Evolutionary conservation across 2,329 filamentous ascomycete species (phyloP).

Genomic region (Thielaviopsis euricoi): DNA sequence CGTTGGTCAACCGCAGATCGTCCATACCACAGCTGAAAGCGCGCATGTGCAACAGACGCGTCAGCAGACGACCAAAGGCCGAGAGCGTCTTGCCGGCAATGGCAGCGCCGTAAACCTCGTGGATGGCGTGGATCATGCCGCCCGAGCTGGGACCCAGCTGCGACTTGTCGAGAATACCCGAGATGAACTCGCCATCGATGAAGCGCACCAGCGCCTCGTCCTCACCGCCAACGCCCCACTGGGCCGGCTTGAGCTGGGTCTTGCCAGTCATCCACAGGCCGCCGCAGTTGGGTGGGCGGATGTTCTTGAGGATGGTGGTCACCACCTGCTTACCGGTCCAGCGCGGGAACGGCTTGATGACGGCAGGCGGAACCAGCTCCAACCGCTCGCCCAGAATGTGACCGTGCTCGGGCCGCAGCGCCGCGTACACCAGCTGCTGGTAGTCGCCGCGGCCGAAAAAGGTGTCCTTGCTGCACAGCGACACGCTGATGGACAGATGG

Average conservation of each 20-base stretch:
- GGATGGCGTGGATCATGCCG: slow-evolving; percentile 78
- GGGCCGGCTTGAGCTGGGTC: slow-evolving; percentile 58
- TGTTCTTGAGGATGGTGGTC: slow-evolving; percentile 83
- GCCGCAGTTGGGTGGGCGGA: slow-evolving; percentile 59
- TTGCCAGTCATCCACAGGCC: slow-evolving; percentile 67
- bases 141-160: slow-evolving; percentile 80
- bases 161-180: slow-evolving; percentile 86
- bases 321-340: slow-evolving; percentile 98
- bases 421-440: slow-evolving; percentile 83
- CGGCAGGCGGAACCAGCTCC: slow-evolving; percentile 60
- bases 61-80: slow-evolving; percentile 75
- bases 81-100: slow-evolving; percentile 77
- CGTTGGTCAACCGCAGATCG: slow-evolving; percentile 68
- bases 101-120: slow-evolving; percentile 82
- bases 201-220: slow-evolving; percentile 75
- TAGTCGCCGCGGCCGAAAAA: slow-evolving; percentile 83
- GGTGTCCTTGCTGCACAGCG: slow-evolving; percentile 77
- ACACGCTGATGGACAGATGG: slow-evolving; percentile 88
- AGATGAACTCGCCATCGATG: slow-evolving; percentile 72
- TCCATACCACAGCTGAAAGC: slow-evolving; percentile 97
- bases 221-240: slow-evolving; percentile 53
- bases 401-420: slow-evolving; percentile 74
- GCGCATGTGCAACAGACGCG: slow-evolving; percentile 78
- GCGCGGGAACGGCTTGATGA: slow-evolving; percentile 62
- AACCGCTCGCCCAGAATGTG: slow-evolving; percentile 75